Evolutionary conservation across 2,329 filamentous ascomycete genomes (phyloP), one percentile per base, ranked within the genome.

Genomic region (Diaporthe nobilis): DNA sequence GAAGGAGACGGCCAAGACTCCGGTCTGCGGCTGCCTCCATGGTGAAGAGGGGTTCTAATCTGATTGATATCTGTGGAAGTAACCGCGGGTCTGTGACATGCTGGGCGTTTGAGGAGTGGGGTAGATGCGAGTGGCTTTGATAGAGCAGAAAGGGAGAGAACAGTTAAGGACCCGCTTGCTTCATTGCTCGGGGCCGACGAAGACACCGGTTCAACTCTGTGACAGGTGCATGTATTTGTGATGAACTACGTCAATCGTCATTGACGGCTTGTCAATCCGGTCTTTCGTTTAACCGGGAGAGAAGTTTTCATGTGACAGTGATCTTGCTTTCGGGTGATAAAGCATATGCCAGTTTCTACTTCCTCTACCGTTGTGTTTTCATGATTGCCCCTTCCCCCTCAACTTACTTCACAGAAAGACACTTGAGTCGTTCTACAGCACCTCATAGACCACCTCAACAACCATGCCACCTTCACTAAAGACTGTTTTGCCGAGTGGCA

Each of bases 381-480:
- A n/a, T 49, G 42, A 15, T n/a, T 17, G 12, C 17, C 15, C 44
- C 31, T 51, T 39, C 22, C n/a, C 25, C 31, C 31, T 68, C 44
- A 3, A 8, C 20, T 3, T 1, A 8, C 12, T 39, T 17, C 4
- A 20, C 20, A 47, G 6, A 28, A 28, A 51, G 22, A 13, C 5
- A 25, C 20, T 39, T n/a, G 63, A 12, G 13, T 25, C 12, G 10
- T 25, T 51, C 31, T 25, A 9, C 22, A 37, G 10, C 13, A 51
- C 12, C 63, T 44, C 10, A 51, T 10, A 49, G 10, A n/a, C 15
- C 25, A n/a, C 4, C 39, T n/a, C 44, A 49, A 13, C 20, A 51
- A 3, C 31, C 31, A 68, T 68, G 63, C 44, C 44, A 8, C 63
- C 63, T 68, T 68, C 63, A 51, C 31, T 68, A 9, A 51, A 68